Conservation (phyloP, 2,329 filamentous ascomycete genomes). For the Magnaporthiopsis rhizophila region DNA sequence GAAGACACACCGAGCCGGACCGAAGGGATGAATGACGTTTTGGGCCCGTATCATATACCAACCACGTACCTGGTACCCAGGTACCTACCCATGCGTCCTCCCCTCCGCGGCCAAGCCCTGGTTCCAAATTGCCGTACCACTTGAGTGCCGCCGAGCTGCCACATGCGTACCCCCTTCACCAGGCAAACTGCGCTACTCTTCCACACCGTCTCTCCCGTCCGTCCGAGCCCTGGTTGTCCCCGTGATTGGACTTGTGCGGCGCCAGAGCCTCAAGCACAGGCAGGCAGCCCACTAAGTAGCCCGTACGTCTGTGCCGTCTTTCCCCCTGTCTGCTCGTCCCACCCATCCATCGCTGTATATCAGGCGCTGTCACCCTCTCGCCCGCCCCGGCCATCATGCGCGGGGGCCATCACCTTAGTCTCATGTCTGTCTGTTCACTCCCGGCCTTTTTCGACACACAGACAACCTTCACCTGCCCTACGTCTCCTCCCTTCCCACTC, state of each 20-base stretch:
- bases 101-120: not conserved
- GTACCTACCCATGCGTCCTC: not conserved
- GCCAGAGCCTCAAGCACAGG: not conserved
- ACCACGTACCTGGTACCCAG: not conserved
- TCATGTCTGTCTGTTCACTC: not conserved
- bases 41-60: not conserved
- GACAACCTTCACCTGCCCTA: no score
- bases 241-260: not conserved
- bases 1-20: not conserved
- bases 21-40: not conserved
- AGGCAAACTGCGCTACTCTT: not conserved
- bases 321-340: not conserved
- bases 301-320: not conserved
- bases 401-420: not conserved
- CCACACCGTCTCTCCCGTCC: not conserved
- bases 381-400: not conserved
- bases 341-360: not conserved
- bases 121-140: not conserved
- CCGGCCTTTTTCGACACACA: not conserved
- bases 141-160: not conserved
- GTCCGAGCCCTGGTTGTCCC: not conserved
- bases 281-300: not conserved
- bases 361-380: not conserved
- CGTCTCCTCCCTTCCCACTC: not conserved
- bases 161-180: not conserved